Evolutionary conservation across 2,329 filamentous ascomycete species (phyloP), one percentile per base, ranked within the genome.

Genomic region (Grosmannia penicillata): DNA sequence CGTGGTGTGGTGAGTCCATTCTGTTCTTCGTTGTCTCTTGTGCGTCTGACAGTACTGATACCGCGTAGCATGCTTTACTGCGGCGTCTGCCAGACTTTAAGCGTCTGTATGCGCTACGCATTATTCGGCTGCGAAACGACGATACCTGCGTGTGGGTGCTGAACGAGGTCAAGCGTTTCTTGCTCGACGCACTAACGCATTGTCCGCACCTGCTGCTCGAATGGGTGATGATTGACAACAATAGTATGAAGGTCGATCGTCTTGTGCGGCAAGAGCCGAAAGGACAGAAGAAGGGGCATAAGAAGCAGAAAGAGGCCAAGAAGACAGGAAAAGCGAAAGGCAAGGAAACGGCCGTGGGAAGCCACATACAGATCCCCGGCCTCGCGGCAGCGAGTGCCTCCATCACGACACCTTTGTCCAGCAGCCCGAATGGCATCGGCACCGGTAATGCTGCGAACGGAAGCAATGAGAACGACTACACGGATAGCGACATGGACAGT

Each of bases 141-240:
- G 70, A 75, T 45, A 68, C 66, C 0, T 75, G 70, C 40, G 56
- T 66, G 13, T 72, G 64, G 57, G 66, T 75, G 8, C 64, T 70
- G 54, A 60, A 63, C 15, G 72, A 78, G 53, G 67, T 68, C 3
- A 61, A 67, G 29, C 63, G 61, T n/a, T 77, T 77, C 49, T 62
- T 72, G 22, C 60, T 74, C 9, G 74, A 78, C 49, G 70, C 61
- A 24, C 52, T 78, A 3, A 63, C 67, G 2, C 68, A 76, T 42
- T 61, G 69, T 41, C 69, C 69, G 0, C 49, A 65, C 9, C 56
- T 73, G 49, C 68, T 68, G 47, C 57, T 78, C 3, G 68, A 76
- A 49, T 78, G 68, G 60, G 56, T 78, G 15, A 67, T 70, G 6
- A 64, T 75, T 41, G 65, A 68, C 31, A n/a, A n/a, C n/a, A 66